These are phyloP conservation scores for Dactylorhiza incarnata DNA, from an alignment of 106 monocot genomes.

Conservation along the genomic window DNA sequence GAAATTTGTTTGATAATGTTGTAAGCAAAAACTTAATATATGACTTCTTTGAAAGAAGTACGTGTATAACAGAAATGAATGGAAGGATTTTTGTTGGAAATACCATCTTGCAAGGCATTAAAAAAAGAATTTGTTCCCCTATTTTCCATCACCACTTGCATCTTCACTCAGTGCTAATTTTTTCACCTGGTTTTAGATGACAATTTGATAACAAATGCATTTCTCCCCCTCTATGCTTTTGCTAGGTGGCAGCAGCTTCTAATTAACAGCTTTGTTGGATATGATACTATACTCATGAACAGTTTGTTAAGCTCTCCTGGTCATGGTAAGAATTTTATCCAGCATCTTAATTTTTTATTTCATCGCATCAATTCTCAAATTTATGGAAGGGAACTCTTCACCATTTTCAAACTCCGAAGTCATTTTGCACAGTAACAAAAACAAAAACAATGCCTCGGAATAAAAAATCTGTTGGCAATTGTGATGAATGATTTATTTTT, in stretches of 20 bases:
- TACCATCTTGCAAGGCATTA: background rate
- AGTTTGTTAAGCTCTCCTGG: conserved; percentile 88
- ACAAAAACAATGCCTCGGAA: background rate
- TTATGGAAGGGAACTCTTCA: background rate
- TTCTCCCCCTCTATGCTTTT: conserved; percentile 1
- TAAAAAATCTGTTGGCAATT: background rate
- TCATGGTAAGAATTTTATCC: conserved; percentile 41
- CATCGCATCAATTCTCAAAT: background rate
- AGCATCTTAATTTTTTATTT: background rate
- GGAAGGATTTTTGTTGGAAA: background rate
- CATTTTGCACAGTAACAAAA: background rate
- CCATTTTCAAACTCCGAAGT: background rate
- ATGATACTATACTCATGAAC: conserved; percentile 96
- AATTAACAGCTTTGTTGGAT: conserved; percentile 91
- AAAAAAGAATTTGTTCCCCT: too few species aligned
- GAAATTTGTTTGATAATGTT: background rate
- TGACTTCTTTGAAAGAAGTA: background rate
- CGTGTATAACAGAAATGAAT: background rate
- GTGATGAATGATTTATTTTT: background rate
- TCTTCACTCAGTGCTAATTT: conserved; percentile 1
- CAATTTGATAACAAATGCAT: background rate
- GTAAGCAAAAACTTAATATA: background rate
- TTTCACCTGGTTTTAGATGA: background rate
- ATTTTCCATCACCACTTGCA: background rate
- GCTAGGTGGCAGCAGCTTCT: conserved; percentile 95